Percentiles rank a stretch among this genome's conserved stretches.
phyloP scores from a whole-genome alignment of 768 basidiomycete species.

The Auriscalpium microsporum region DNA sequence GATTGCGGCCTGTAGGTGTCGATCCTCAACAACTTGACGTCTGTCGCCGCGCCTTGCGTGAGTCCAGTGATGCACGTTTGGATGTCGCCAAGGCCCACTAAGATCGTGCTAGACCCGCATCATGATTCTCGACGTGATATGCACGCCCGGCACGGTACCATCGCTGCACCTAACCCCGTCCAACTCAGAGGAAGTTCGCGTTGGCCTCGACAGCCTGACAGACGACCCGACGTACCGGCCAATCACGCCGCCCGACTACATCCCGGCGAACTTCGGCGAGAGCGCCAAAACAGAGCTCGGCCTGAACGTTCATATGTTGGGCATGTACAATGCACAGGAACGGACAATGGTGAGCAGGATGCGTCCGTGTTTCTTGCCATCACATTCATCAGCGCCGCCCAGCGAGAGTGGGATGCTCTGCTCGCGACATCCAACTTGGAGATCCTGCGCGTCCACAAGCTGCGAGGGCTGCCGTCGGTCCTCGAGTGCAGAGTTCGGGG shows the following conservation, averaged over 20 bases:
- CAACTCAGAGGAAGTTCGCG: neutral
- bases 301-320: constrained; percentile 8
- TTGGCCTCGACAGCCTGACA: neutral
- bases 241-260: neutral
- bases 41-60: neutral
- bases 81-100: neutral
- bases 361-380: neutral
- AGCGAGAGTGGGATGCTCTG: neutral
- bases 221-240: neutral
- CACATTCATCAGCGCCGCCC: neutral
- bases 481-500: neutral
- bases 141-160: neutral
- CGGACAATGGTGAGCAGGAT: constrained; percentile 3
- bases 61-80: too few species aligned
- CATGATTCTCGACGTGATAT: constrained; percentile 2
- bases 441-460: neutral
- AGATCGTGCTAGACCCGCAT: neutral
- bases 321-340: constrained; percentile 7
- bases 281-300: constrained; percentile 1
- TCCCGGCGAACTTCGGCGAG: constrained; percentile 6
- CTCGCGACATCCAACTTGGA: neutral
- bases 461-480: neutral
- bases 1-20: neutral
- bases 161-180: neutral
- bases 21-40: constrained; percentile 1